Percentiles rank a stretch among this genome's conserved stretches.
Evolutionary conservation across 2,329 filamentous ascomycete species (phyloP).

Genomic region (Colletotrichum kahawae): DNA sequence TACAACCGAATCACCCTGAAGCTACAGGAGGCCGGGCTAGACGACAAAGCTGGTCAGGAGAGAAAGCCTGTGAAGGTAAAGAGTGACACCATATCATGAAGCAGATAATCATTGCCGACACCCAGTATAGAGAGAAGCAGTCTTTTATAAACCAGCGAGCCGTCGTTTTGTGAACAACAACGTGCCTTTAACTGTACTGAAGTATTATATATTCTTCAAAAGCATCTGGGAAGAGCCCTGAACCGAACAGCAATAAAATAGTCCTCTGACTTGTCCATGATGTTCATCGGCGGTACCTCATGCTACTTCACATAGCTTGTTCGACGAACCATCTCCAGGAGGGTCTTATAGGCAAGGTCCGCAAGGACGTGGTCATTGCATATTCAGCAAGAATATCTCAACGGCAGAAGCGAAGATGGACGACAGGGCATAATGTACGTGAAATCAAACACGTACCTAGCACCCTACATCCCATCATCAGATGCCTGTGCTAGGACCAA

Average conservation of each 20-base stretch:
- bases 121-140: no score
- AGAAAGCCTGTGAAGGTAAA: no score
- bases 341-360: not conserved
- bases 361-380: rapidly evolving
- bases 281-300: not conserved
- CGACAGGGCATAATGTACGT: rapidly evolving
- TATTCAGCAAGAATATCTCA: not conserved
- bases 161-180: no score
- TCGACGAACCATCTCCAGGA: not conserved
- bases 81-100: no score
- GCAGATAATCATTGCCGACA: no score
- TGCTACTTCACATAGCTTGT: rapidly evolving
- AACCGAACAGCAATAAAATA: no score
- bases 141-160: not conserved
- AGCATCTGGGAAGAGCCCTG: no score
- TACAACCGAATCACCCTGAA: rapidly evolving
- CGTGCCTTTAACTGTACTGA: no score
- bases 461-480: rapidly evolving
- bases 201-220: no score
- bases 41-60: not conserved
- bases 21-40: rapidly evolving
- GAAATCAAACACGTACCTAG: rapidly evolving
- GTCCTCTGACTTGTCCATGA: no score
- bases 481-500: not conserved
- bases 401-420: not conserved